phyloP scores from a whole-genome alignment of 148 eudicot genomes.

The Silene latifolia region DNA sequence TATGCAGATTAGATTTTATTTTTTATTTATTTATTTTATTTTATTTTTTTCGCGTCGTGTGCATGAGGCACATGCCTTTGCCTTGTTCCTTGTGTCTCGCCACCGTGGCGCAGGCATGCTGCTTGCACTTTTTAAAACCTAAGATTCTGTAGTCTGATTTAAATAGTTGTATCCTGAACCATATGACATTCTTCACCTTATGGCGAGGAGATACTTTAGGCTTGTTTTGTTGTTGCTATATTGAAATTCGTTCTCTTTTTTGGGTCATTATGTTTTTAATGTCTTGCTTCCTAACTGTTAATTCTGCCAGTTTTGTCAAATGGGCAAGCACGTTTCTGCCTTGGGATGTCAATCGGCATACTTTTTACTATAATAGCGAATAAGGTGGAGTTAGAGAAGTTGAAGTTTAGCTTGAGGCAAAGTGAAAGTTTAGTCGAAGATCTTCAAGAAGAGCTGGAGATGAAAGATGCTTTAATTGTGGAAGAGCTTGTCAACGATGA shows the following conservation, averaged over 20 bases:
- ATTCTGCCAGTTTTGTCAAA: constrained; percentile 45
- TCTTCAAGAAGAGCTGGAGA: constrained; percentile 92
- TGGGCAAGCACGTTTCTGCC: constrained; percentile 55
- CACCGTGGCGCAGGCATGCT: not conserved
- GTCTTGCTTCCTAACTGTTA: constrained; percentile 14
- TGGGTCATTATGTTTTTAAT: not conserved
- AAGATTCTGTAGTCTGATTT: not conserved
- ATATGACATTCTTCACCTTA: too few species aligned
- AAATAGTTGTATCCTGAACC: too few species aligned
- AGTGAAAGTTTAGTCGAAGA: constrained; percentile 84
- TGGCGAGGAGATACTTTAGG: too few species aligned
- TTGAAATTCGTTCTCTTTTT: too few species aligned
- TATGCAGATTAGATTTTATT: not conserved
- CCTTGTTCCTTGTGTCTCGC: not conserved
- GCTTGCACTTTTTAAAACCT: not conserved
- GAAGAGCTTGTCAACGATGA: constrained; percentile 65
- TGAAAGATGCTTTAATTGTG: constrained; percentile 83
- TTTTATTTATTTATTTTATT: too few species aligned
- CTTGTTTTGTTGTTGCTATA: not conserved
- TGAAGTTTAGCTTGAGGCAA: constrained; percentile 66
- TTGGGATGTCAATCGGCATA: constrained; percentile 76
- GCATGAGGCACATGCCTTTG: not conserved
- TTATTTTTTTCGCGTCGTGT: not conserved
- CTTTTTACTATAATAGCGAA: constrained; percentile 47
- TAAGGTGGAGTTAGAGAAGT: constrained; percentile 59